phyloP scores from a whole-genome alignment of 768 basidiomycete genomes.

The Hypholoma sublateritium region DNA sequence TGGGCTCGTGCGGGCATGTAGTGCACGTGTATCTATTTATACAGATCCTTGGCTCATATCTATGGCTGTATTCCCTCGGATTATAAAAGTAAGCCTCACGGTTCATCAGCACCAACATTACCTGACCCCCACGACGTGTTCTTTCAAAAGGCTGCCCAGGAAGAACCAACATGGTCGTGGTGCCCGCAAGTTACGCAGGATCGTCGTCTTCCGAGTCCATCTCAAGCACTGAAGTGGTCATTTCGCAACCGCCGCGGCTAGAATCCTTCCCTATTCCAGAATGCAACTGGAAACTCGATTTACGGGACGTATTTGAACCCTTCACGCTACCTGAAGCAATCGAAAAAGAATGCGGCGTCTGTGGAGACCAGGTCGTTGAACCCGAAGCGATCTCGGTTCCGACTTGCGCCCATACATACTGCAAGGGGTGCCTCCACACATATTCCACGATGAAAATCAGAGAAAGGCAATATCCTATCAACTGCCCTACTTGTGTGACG shows the following conservation, averaged over 20 bases:
- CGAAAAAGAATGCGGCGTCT: constrained; percentile 16
- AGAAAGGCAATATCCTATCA: constrained; percentile 18
- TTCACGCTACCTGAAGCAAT: background rate
- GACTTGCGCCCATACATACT: constrained; percentile 18
- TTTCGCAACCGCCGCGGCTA: background rate
- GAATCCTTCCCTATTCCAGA: background rate
- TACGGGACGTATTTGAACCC: constrained; percentile 6
- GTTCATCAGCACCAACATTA: background rate
- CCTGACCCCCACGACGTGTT: background rate
- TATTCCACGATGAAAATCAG: constrained; percentile 13
- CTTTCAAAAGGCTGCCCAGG: too few species aligned
- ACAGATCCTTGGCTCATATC: too few species aligned
- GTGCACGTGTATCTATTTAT: too few species aligned
- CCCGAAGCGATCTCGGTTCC: constrained; percentile 6
- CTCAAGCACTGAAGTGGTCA: background rate
- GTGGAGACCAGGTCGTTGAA: constrained; percentile 11
- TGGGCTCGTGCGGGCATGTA: too few species aligned
- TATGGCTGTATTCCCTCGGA: too few species aligned
- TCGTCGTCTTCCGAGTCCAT: background rate
- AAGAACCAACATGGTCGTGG: too few species aligned
- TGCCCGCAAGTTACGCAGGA: too few species aligned
- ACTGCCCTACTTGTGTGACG: constrained; percentile 17
- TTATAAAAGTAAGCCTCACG: too few species aligned
- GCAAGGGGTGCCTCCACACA: constrained; percentile 16
- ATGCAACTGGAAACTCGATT: background rate